Conservation (phyloP, 371 early-diverging fungal species). For the Mucor velutinosus region DNA sequence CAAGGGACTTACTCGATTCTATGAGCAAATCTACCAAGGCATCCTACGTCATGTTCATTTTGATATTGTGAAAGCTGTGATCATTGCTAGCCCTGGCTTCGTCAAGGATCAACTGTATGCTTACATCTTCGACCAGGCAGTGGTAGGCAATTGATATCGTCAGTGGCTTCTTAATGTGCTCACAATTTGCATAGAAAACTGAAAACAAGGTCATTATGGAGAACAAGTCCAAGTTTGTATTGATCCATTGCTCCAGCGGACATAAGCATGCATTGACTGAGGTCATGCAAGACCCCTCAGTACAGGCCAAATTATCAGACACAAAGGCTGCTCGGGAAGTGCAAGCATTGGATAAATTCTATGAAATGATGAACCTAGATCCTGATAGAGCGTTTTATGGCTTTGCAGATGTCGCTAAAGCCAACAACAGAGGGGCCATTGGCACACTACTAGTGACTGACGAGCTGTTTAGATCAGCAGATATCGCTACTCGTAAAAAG, state of each 20-base stretch:
- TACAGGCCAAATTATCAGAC: conserved; percentile 81
- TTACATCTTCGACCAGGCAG: conserved; percentile 84
- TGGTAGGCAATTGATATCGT: conserved; percentile 52
- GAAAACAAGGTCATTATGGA: conserved; percentile 83
- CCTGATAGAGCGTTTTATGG: conserved; percentile 94
- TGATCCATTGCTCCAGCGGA: conserved; percentile 92
- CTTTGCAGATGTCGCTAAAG: conserved; percentile 79
- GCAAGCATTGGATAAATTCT: conserved; percentile 81
- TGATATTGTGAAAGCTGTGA: conserved; percentile 87
- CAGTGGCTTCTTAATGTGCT: not conserved
- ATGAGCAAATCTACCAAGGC: conserved; percentile 88
- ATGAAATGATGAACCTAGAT: conserved; percentile 85
- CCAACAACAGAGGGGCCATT: conserved; percentile 85
- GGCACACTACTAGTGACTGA: conserved; percentile 89
- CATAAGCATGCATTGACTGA: conserved; percentile 94
- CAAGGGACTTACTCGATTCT: conserved; percentile 86
- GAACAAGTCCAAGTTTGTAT: conserved; percentile 83
- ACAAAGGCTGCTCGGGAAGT: conserved; percentile 93
- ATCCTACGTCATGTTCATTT: conserved; percentile 87
- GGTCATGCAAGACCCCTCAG: conserved; percentile 86
- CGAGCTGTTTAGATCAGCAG: conserved; percentile 87
- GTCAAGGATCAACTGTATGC: conserved; percentile 87
- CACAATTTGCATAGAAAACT: conserved; percentile 52
- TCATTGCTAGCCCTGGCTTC: conserved; percentile 96
- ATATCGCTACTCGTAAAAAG: conserved; percentile 79